Evolutionary conservation across 257 asterid species (phyloP).

Genomic region (Fraxinus americana): DNA sequence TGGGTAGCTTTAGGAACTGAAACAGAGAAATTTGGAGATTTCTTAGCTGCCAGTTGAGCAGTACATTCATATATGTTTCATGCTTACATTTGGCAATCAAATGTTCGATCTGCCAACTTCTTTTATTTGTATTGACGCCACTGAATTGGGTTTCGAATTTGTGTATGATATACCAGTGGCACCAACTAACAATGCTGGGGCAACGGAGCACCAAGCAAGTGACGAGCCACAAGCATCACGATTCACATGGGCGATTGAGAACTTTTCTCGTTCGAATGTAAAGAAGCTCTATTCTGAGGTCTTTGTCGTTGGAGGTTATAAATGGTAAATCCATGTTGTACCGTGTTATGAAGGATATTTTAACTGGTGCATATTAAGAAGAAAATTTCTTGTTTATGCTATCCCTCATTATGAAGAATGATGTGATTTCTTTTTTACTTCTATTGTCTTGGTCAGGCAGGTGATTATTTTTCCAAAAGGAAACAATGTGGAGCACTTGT

Average conservation of each 20-base stretch:
- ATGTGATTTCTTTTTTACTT: conserved; percentile 7
- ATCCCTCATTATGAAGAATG: background rate
- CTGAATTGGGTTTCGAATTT: background rate
- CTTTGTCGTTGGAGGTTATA: conserved; percentile 50
- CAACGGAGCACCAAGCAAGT: conserved; percentile 48
- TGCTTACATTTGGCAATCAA: background rate
- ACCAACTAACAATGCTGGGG: conserved; percentile 40
- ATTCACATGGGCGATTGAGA: conserved; percentile 51
- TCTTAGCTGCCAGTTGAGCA: too few relatives aligned
- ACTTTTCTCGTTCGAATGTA: conserved; percentile 41
- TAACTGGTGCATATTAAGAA: background rate
- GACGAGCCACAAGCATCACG: conserved; percentile 59
- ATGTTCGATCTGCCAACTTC: background rate
- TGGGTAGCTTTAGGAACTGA: too few relatives aligned
- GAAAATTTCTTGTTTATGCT: background rate
- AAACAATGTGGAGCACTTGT: conserved; percentile 50
- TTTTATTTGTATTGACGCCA: background rate
- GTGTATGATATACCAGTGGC: conserved; percentile 21
- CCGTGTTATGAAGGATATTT: background rate
- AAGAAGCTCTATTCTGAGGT: conserved; percentile 56
- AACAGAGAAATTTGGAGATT: too few relatives aligned
- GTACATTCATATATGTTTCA: too few relatives aligned
- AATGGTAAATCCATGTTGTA: conserved; percentile 34
- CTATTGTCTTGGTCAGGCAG: conserved; percentile 40
- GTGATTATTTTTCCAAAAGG: conserved; percentile 58